Conservation (phyloP, 2,329 filamentous ascomycete species). For the Xylaria digitata region DNA sequence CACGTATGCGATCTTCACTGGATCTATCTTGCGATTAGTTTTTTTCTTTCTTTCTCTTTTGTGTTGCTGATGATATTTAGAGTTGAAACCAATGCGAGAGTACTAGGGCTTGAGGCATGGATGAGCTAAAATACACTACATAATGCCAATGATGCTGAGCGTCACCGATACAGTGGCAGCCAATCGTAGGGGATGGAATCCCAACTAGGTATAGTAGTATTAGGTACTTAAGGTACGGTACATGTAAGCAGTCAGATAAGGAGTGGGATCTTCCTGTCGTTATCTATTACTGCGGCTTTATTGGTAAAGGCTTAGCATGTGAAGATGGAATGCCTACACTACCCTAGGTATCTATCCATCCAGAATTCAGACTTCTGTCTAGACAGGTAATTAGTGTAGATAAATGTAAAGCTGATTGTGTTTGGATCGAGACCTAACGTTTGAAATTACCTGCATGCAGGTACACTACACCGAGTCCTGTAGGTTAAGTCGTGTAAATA, state of each 20-base stretch:
- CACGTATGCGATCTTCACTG: constrained; percentile 7
- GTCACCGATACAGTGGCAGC: constrained; percentile 9
- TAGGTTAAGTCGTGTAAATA: neutral
- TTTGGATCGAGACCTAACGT: neutral
- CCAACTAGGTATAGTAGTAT: neutral
- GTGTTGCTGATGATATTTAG: neutral
- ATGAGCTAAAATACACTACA: neutral
- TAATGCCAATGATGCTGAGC: neutral
- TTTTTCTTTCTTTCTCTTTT: neutral
- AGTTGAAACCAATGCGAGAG: neutral
- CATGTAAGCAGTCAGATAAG: no score
- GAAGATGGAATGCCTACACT: neutral
- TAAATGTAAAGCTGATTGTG: no score
- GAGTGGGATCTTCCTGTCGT: no score
- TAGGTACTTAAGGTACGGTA: no score
- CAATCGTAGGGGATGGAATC: constrained; percentile 9
- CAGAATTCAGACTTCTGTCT: no score
- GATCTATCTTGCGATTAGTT: constrained; percentile 21
- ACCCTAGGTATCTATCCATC: no score
- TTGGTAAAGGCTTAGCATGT: neutral
- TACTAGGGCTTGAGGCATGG: neutral
- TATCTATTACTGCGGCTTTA: no score
- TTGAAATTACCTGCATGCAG: constrained; percentile 21
- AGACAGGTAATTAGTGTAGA: no score
- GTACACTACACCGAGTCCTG: neutral